These are phyloP conservation scores for Globisporangium spinosum DNA, from an alignment of 352 stramenopile genomes.

Conservation along the genomic window DNA sequence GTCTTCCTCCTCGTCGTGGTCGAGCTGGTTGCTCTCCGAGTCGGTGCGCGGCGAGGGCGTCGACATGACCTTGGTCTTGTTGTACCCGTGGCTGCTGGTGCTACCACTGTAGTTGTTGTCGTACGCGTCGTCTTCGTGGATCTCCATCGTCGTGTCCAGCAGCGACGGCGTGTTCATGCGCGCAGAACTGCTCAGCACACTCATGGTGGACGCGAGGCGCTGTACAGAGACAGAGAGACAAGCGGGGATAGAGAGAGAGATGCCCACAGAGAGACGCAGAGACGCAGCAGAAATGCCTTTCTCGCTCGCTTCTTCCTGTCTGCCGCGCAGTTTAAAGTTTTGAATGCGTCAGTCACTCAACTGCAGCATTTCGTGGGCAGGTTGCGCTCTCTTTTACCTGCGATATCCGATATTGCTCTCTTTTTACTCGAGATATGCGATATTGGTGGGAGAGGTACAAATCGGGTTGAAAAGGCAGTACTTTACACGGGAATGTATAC, in stretches of 20 bases:
- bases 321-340: neutral
- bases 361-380: neutral
- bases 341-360: neutral
- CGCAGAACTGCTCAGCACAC: constrained; percentile 1
- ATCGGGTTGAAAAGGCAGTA: too few species aligned
- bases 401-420: neutral
- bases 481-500: too few species aligned
- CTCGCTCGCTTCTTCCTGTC: neutral
- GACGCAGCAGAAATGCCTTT: neutral
- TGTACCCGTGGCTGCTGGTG: neutral
- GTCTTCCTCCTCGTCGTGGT: constrained; percentile 49
- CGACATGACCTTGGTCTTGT: constrained; percentile 2
- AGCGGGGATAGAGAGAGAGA: neutral
- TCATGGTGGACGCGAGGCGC: neutral
- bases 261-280: neutral
- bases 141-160: constrained; percentile 42
- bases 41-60: constrained; percentile 17
- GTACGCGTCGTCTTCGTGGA: constrained; percentile 15
- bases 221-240: neutral
- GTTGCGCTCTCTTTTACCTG: neutral
- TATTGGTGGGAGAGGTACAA: neutral
- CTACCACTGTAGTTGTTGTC: constrained; percentile 1
- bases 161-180: constrained; percentile 16
- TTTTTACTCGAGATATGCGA: neutral
- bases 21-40: constrained; percentile 24